These are phyloP conservation scores for Hypoxylon perforatum DNA, from an alignment of 495 filamentous ascomycete genomes.

Conservation along the genomic window DNA sequence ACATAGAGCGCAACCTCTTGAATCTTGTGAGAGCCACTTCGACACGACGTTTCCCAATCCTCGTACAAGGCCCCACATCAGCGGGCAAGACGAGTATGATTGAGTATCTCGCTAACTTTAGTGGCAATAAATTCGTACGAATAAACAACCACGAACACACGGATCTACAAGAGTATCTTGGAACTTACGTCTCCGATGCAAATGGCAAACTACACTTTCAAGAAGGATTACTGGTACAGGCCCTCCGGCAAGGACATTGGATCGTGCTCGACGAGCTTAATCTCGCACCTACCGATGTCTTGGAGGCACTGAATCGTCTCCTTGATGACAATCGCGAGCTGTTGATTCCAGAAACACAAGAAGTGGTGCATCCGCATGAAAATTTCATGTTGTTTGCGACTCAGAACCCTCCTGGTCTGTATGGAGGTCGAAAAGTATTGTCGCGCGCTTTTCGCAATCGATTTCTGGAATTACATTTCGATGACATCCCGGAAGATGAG, in stretches of 20 bases:
- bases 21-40: slow-evolving; percentile 94
- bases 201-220: slow-evolving; percentile 89
- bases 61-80: slow-evolving; percentile 98
- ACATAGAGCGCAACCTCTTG: slow-evolving; percentile 90
- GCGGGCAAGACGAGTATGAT: slow-evolving; percentile 99
- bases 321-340: slow-evolving; percentile 98
- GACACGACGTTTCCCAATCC: slow-evolving; percentile 88
- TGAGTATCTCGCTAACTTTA: slow-evolving; percentile 93
- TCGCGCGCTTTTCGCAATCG: slow-evolving; percentile 96
- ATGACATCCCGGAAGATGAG: slow-evolving; percentile 96
- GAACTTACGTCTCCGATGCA: slow-evolving; percentile 87
- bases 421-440: slow-evolving; percentile 91
- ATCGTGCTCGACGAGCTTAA: slow-evolving; percentile 98
- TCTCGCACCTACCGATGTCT: slow-evolving; percentile 92
- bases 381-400: slow-evolving; percentile 99
- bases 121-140: slow-evolving; percentile 94
- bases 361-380: slow-evolving; percentile 86
- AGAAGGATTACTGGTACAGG: slow-evolving; percentile 93
- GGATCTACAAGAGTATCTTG: slow-evolving; percentile 96
- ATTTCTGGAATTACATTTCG: slow-evolving; percentile 97
- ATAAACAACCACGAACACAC: slow-evolving; percentile 99
- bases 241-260: slow-evolving; percentile 93
- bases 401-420: slow-evolving; percentile 95
- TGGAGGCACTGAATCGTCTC: slow-evolving; percentile 94
- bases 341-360: slow-evolving; percentile 95